Conservation (phyloP, 78 protist genomes). For the Creolimax fragrantissima region DNA sequence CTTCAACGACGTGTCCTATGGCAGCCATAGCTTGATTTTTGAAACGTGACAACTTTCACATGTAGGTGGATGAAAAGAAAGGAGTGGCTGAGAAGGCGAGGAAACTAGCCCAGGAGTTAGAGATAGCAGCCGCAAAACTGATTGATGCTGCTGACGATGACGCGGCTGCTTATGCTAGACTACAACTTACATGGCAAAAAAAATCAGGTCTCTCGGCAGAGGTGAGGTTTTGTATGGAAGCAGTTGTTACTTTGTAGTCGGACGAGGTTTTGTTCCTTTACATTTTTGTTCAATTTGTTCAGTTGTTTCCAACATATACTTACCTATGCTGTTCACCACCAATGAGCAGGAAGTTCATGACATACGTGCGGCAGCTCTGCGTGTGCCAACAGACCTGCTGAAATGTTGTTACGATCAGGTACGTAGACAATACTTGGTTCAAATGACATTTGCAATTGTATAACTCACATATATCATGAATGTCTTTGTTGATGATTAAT, state of each 20-base stretch:
- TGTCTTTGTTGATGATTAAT: too few relatives aligned
- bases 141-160: not conserved
- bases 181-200: not conserved
- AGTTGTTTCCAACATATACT: too few relatives aligned
- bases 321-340: too few relatives aligned
- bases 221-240: not conserved
- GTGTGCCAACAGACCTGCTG: not conserved
- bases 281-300: too few relatives aligned
- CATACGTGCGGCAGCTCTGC: not conserved
- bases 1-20: too few relatives aligned
- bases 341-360: not conserved
- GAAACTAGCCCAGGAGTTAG: not conserved
- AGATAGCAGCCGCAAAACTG: not conserved
- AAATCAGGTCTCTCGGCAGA: not conserved
- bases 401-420: not conserved
- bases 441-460: too few relatives aligned
- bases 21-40: too few relatives aligned
- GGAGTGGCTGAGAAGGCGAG: not conserved
- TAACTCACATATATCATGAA: too few relatives aligned
- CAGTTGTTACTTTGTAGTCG: too few relatives aligned
- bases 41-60: too few relatives aligned
- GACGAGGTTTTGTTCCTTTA: too few relatives aligned
- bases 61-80: not conserved
- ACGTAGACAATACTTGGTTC: too few relatives aligned
- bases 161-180: not conserved